Evolutionary conservation across 139 green algal species (phyloP).

Genomic region (Picochlorum sp.): DNA sequence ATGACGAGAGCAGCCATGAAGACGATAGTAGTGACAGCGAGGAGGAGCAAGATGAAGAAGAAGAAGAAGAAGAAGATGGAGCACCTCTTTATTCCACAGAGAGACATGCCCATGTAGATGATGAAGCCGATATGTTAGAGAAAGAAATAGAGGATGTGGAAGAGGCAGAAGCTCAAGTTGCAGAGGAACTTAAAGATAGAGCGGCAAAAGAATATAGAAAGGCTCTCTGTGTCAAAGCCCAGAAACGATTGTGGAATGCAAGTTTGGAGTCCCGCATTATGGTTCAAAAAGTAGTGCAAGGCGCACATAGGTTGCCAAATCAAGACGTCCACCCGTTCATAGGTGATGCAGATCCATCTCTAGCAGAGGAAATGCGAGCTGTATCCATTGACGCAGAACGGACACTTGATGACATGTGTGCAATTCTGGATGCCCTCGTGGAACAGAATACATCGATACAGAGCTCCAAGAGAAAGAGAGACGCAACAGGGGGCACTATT

Average conservation of each 20-base stretch:
- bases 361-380: constrained; percentile 11
- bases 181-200: constrained; percentile 20
- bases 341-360: background rate
- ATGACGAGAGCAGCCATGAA: background rate
- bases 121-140: constrained; percentile 43
- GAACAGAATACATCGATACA: constrained; percentile 31
- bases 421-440: constrained; percentile 40
- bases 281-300: constrained; percentile 48
- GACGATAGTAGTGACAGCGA: background rate
- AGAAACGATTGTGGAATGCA: constrained; percentile 52
- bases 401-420: constrained; percentile 33
- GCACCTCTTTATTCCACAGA: background rate
- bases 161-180: constrained; percentile 15
- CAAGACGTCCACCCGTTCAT: background rate
- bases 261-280: constrained; percentile 64
- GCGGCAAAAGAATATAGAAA: constrained; percentile 31
- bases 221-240: constrained; percentile 26
- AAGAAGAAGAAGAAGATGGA: background rate
- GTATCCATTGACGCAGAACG: constrained; percentile 13
- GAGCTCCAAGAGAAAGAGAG: background rate
- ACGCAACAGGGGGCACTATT: background rate
- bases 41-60: background rate
- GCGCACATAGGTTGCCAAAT: constrained; percentile 38
- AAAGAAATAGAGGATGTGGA: constrained; percentile 32
- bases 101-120: constrained; percentile 2